Evolutionary conservation across 1,284 basidiomycete genomes (phyloP), one percentile per base, ranked within the genome.

Genomic region (Bondarzewia mesenterica): DNA sequence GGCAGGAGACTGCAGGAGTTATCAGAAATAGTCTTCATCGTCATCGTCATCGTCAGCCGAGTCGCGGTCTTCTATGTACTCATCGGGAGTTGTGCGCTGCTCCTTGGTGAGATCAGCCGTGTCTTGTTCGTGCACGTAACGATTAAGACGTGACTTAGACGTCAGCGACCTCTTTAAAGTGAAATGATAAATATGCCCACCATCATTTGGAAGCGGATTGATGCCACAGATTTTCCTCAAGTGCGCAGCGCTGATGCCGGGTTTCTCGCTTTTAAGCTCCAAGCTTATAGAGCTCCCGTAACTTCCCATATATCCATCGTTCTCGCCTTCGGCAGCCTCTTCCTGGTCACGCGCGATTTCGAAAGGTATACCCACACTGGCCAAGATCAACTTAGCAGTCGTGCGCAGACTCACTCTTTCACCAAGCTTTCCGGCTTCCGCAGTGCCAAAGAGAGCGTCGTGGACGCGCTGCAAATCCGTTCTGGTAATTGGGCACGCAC

Each of bases 211-310:
- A 23, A 43, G 29, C 25, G 42, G 25, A 23, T 14, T 12, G 20
- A 43, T 43, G n/a, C 42, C 42, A 26, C 42, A 43, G 16, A 43
- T 43, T 26, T 43, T 43, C n/a, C 42, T 25, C 26, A 43, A 20
- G 25, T 43, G 42, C 23, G 42, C 22, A n/a, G 42, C 42, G 18
- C 16, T 43, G 16, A 43, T 18, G 5, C 42, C 42, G 12, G 42
- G 42, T 16, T 43, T 43, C 16, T 32, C 26, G 3, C 23, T 26
- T 12, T 27, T 26, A 14, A 43, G 25, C 12, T 14, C 7, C 15
- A 26, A 18, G 14, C 15, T n/a, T 5, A 20, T 15, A 4, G 10
- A n/a, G 12, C n/a, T n/a, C 3, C 29, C 29, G n/a, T 32, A 10
- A n/a, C n/a, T 14, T 14, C 25, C 23, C 22, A 16, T 27, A n/a